These are phyloP conservation scores for Nakaseomyces glabratus DNA, from an alignment of 1,139 yeast genomes.

Conservation along the genomic window DNA sequence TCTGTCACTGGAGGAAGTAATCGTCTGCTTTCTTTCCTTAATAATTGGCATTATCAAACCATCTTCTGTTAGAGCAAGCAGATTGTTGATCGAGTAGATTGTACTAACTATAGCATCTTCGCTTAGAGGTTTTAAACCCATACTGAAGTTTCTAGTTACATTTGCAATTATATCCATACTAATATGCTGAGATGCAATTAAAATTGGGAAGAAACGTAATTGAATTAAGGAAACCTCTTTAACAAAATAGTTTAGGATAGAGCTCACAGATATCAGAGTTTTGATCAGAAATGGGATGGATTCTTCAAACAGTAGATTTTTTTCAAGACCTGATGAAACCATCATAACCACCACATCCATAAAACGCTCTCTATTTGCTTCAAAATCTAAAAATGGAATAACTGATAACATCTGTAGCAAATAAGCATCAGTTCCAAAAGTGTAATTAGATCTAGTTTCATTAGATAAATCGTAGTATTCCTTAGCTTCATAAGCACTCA, in stretches of 20 bases:
- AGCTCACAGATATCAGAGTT: constrained; percentile 30
- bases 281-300: constrained; percentile 32
- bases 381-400: constrained; percentile 15
- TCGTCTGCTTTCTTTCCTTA: constrained; percentile 32
- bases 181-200: constrained; percentile 27
- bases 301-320: constrained; percentile 18
- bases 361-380: constrained; percentile 10
- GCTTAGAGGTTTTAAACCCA: constrained; percentile 37
- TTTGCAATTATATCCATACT: constrained; percentile 23
- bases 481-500: constrained; percentile 10
- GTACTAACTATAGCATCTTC: constrained; percentile 85
- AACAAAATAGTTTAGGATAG: constrained; percentile 27
- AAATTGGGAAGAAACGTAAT: constrained; percentile 27
- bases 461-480: constrained; percentile 18
- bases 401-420: constrained; percentile 22
- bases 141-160: constrained; percentile 36
- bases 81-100: constrained; percentile 72
- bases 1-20: constrained; percentile 15
- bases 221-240: constrained; percentile 27
- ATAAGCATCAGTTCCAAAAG: constrained; percentile 18
- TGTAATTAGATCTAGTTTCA: constrained; percentile 23
- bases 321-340: constrained; percentile 17
- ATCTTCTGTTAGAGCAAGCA: constrained; percentile 51
- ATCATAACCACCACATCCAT: constrained; percentile 15
- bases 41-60: constrained; percentile 29